Base-by-base conservation (phyloP, 2,329 filamentous ascomycete genomes). In the Aspergillus fructus region DNA sequence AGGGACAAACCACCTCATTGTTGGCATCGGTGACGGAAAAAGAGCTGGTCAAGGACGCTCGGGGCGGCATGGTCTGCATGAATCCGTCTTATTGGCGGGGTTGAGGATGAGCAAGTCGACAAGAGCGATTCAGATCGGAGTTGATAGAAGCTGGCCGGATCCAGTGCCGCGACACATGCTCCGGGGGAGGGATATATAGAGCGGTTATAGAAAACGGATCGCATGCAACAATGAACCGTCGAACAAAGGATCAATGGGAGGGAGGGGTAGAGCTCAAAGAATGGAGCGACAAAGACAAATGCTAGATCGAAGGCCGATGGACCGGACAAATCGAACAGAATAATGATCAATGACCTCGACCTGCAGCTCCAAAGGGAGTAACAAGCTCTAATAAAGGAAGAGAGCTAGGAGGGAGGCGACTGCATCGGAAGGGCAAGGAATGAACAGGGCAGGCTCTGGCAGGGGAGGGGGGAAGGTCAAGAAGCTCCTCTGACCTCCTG, bases 1-100 rank as follows among this genome's bases (percentile, higher is more conserved):
- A 82, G 66, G 94, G 94, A 79, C 94, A 99, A 71, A 97, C 90
- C 73, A 99, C 94, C 79, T 97, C 93, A 76, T 96, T 96, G 77
- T 90, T 93, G 76, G 89, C 85, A 81, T 96, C 91, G 49, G 90
- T 90, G 70, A 96, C 90, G 66, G 91, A 93, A 77, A 96, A 96
- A 64, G 91, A 94, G 72, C 90, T 91, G 62, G 90, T 94, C 72
- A 96, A 83, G 66, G 90, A 88, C 69, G 89, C 86, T 83, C 91
- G 87, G 72, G 91, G 91, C 79, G 93, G 92, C 93, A 96, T 96
- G 79, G 79, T 81, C 74, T 80, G 76, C 78, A 78, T 77, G 68
- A 74, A 74, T 62, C 64, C 60, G 63, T 64, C 52, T 55, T 57
- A 59, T 60, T 55, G 58, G 63, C 55, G 62, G 62, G 58, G 62